phyloP scores from a whole-genome alignment of 129 eudicot genomes.

The Lactuca saligna region DNA sequence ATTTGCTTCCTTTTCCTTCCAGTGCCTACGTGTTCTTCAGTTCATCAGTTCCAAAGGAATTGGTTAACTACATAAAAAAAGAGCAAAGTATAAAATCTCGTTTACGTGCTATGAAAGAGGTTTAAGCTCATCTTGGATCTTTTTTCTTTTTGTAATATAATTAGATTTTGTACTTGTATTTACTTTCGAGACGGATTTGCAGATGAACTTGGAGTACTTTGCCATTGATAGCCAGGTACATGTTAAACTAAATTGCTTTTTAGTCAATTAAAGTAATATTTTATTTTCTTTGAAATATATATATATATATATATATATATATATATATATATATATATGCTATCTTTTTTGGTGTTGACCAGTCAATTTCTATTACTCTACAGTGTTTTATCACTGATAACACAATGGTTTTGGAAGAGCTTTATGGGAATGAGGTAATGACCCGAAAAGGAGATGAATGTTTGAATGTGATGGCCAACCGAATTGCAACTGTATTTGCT shows the following conservation, averaged over 20 bases:
- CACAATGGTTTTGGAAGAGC: conserved; percentile 77
- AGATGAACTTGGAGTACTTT: conserved; percentile 98
- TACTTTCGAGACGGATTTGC: conserved; percentile 38
- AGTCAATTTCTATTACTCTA: conserved; percentile 9
- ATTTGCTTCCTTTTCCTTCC: conserved; percentile 28
- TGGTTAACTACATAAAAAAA: conserved; percentile 67
- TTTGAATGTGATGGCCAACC: conserved; percentile 74
- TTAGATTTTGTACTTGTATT: conserved; percentile 6
- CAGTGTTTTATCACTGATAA: conserved; percentile 86
- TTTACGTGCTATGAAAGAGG: conserved; percentile 93
- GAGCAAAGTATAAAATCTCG: conserved; percentile 74
- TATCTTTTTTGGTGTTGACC: conserved; percentile 22
- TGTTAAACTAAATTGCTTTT: conserved; percentile 4
- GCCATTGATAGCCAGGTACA: conserved; percentile 92
- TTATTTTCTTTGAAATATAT: background rate
- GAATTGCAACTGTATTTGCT: conserved; percentile 91
- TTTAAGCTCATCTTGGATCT: conserved; percentile 14
- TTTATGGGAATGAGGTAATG: conserved; percentile 74
- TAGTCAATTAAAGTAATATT: background rate
- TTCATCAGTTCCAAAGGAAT: conserved; percentile 70
- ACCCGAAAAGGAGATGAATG: conserved; percentile 64
- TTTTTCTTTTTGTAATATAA: conserved; percentile 12
- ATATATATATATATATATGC: background rate
- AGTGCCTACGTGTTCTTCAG: conserved; percentile 93
- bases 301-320: no score